These are phyloP conservation scores for Syzygium oleosum DNA, from an alignment of 345 rosid genomes.

Conservation along the genomic window DNA sequence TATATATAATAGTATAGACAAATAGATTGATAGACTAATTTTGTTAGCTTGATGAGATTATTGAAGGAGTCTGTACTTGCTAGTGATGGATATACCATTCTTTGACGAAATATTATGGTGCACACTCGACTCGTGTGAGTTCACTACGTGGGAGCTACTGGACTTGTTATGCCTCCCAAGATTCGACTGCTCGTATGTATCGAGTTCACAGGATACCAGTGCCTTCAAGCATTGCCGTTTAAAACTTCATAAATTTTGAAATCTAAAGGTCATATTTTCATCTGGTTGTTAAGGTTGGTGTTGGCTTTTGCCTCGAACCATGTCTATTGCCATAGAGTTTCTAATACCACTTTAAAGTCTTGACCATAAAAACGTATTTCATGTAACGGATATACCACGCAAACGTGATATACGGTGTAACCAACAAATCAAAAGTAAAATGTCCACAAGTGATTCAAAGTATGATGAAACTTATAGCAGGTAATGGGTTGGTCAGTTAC, in stretches of 20 bases:
- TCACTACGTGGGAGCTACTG: not conserved
- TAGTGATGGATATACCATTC: not conserved
- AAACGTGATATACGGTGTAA: fast-evolving
- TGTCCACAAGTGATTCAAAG: fast-evolving
- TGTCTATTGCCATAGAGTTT: not conserved
- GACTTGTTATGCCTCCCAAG: not conserved
- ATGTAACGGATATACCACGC: fast-evolving
- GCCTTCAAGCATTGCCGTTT: fast-evolving
- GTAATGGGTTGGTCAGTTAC: not conserved
- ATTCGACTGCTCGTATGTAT: not conserved
- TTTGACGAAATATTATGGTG: not conserved
- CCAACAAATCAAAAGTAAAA: fast-evolving
- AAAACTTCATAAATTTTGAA: not conserved
- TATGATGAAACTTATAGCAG: fast-evolving
- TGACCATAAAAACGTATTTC: fast-evolving
- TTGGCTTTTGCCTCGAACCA: not conserved
- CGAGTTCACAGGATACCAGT: not conserved
- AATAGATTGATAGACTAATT: not conserved
- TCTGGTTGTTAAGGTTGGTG: not conserved
- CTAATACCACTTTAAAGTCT: not conserved
- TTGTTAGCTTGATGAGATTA: not conserved
- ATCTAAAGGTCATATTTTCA: not conserved
- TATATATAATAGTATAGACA: not conserved
- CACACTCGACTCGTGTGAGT: not conserved
- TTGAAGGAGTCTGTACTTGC: not conserved